Percentiles rank a stretch among this genome's conserved stretches.
Evolutionary conservation across 208 protist species (phyloP).

Genomic region (Lotmaria passim): DNA sequence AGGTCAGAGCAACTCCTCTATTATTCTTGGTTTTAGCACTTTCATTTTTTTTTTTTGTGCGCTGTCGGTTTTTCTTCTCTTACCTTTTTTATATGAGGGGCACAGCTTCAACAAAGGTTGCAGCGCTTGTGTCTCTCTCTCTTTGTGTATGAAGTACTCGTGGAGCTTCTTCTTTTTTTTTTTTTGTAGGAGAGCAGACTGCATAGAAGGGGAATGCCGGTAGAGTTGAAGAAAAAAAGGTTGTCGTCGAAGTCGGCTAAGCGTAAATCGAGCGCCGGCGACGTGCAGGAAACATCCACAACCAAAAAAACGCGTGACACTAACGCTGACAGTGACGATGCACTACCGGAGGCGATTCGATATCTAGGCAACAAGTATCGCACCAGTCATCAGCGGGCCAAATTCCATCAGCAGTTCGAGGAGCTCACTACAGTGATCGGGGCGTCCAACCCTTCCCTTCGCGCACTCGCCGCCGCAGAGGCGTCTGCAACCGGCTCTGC

Average conservation of each 20-base stretch:
- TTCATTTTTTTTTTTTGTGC: too few species aligned
- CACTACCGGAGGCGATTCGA: constrained; percentile 21
- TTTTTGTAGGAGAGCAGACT: too few species aligned
- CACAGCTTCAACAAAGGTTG: too few species aligned
- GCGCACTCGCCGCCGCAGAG: constrained; percentile 1
- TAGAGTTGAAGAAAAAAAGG: constrained; percentile 5
- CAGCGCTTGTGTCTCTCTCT: too few species aligned
- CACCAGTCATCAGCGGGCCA: constrained; percentile 7
- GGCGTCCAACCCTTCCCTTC: constrained; percentile 19
- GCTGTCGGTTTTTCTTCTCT: too few species aligned
- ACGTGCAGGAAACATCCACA: background rate
- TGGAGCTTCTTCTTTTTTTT: background rate
- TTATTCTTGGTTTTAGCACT: too few species aligned
- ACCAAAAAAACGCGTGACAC: background rate
- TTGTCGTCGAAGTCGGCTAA: constrained; percentile 8
- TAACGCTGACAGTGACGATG: background rate
- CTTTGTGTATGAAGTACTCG: too few species aligned
- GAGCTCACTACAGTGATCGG: constrained; percentile 41
- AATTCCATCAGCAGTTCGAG: constrained; percentile 35
- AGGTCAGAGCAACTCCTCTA: too few species aligned
- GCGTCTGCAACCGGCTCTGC: constrained; percentile 2
- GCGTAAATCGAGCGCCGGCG: background rate
- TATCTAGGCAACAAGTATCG: constrained; percentile 34
- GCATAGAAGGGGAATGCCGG: background rate
- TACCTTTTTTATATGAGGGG: too few species aligned